phyloP scores from a whole-genome alignment of 1,284 basidiomycete genomes.

The Salmacisia buchloeana region DNA sequence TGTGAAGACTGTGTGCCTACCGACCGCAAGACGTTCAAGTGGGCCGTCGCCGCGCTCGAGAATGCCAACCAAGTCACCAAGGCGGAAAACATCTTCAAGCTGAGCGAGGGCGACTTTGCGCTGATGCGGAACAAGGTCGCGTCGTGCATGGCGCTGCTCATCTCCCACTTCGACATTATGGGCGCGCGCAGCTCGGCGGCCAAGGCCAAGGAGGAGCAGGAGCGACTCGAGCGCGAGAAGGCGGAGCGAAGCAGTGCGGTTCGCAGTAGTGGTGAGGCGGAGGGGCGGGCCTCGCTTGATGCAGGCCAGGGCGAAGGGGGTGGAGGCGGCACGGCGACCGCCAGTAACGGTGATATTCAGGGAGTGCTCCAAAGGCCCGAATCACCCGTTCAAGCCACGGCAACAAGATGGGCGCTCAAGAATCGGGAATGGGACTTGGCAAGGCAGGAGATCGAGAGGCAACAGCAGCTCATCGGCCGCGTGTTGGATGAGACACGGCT shows the following conservation, averaged over 20 bases:
- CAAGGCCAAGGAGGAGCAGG: conserved; percentile 43
- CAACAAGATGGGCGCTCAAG: conserved; percentile 37
- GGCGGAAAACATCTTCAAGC: conserved; percentile 80
- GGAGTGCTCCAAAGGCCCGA: conserved; percentile 26
- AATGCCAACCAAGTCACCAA: conserved; percentile 86
- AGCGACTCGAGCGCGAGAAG: conserved; percentile 36
- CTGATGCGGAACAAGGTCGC: conserved; percentile 86
- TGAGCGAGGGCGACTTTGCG: conserved; percentile 72
- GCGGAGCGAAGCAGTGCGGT: conserved; percentile 31
- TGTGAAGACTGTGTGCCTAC: conserved; percentile 96
- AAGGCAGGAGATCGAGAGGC: conserved; percentile 34
- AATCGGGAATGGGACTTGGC: conserved; percentile 39
- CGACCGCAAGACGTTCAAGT: conserved; percentile 93
- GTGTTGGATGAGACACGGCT: conserved; percentile 47
- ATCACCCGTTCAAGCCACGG: conserved; percentile 33
- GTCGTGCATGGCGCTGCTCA: conserved; percentile 89
- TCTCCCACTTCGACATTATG: conserved; percentile 91
- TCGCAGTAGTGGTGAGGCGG: not conserved
- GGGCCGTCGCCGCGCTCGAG: conserved; percentile 94
- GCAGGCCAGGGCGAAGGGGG: no score
- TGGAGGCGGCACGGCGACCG: not conserved
- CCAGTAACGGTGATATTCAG: not conserved
- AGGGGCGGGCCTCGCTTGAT: not conserved
- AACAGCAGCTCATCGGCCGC: conserved; percentile 44
- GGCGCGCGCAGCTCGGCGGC: conserved; percentile 45